phyloP scores from a whole-genome alignment of 257 asterid species.

The Primulina tabacum region DNA sequence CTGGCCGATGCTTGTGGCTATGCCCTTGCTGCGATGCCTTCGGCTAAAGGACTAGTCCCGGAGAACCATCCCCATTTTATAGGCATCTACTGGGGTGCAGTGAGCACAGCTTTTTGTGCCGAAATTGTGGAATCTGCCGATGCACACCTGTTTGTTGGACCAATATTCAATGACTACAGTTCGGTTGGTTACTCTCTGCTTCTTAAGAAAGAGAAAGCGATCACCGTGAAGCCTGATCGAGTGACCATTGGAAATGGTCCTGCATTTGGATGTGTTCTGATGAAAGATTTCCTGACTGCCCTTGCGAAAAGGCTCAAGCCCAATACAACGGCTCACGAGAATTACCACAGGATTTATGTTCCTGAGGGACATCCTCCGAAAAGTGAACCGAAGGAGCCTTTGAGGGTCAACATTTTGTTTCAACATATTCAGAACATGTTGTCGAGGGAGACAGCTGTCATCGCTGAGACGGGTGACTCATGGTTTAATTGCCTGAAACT shows the following conservation, averaged over 20 bases:
- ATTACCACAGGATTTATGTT: conserved; percentile 67
- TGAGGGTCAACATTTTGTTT: conserved; percentile 73
- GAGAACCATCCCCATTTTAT: conserved; percentile 76
- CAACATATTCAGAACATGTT: conserved; percentile 67
- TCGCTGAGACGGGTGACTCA: conserved; percentile 84
- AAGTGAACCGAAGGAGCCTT: conserved; percentile 49
- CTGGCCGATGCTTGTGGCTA: conserved; percentile 61
- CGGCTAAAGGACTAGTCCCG: conserved; percentile 78
- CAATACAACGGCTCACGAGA: conserved; percentile 71
- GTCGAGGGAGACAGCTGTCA: conserved; percentile 59
- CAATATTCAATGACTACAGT: conserved; percentile 75
- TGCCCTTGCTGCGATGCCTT: conserved; percentile 68
- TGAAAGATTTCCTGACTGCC: conserved; percentile 71
- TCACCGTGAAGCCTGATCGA: conserved; percentile 72
- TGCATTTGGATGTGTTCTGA: conserved; percentile 66
- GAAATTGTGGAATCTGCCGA: conserved; percentile 85
- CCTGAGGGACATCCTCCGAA: conserved; percentile 64
- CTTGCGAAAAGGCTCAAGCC: conserved; percentile 54
- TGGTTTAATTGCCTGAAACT: conserved; percentile 89
- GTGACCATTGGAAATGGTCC: conserved; percentile 65
- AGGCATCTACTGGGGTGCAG: conserved; percentile 88
- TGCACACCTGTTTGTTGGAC: conserved; percentile 78
- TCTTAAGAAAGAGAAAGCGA: conserved; percentile 76
- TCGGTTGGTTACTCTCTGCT: conserved; percentile 82
- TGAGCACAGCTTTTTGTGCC: conserved; percentile 76